A percentile compares a stretch with the other conserved stretches of the same genome.
Evolutionary conservation across 2,329 filamentous ascomycete species (phyloP).

Genomic region (Scytalidium lignicola): DNA sequence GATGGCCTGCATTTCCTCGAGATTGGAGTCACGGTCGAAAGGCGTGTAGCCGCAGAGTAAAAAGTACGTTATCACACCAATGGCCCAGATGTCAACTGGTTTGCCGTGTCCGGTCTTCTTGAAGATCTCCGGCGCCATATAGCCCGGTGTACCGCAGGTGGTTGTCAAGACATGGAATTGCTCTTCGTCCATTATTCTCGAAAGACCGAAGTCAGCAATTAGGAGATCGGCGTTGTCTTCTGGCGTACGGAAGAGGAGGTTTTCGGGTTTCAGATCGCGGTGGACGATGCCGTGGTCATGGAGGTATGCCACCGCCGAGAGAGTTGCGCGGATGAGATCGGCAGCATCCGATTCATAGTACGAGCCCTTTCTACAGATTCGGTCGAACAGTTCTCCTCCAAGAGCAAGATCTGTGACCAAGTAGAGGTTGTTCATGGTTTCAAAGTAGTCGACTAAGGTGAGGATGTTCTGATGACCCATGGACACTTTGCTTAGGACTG

Average conservation of each 20-base stretch:
- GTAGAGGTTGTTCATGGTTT: constrained; percentile 99
- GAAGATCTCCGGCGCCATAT: constrained; percentile 99
- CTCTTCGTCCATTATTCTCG: constrained; percentile 97
- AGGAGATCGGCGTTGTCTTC: constrained; percentile 96
- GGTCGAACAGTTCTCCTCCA: constrained; percentile 94
- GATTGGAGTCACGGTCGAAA: constrained; percentile 93
- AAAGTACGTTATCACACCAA: constrained; percentile 98
- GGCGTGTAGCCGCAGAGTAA: constrained; percentile 96
- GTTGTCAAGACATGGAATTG: constrained; percentile 97
- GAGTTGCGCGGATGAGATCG: constrained; percentile 86
- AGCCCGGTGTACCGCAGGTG: constrained; percentile 94
- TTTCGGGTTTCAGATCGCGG: constrained; percentile 95
- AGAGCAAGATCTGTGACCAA: constrained; percentile 95
- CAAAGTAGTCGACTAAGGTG: constrained; percentile 97
- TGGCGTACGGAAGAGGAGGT: constrained; percentile 90
- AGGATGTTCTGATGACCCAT: constrained; percentile 99
- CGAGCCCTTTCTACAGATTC: constrained; percentile 96
- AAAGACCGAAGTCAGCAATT: constrained; percentile 95
- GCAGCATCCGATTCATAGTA: constrained; percentile 98
- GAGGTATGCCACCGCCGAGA: constrained; percentile 96
- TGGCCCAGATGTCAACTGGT: constrained; percentile 96
- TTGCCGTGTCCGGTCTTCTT: constrained; percentile 98
- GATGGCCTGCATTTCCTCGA: constrained; percentile 99
- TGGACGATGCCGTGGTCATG: constrained; percentile 99
- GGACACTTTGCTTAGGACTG: constrained; percentile 93